Base-by-base conservation (phyloP, 2,329 filamentous ascomycete genomes). In the Pezicula radicicola region DNA sequence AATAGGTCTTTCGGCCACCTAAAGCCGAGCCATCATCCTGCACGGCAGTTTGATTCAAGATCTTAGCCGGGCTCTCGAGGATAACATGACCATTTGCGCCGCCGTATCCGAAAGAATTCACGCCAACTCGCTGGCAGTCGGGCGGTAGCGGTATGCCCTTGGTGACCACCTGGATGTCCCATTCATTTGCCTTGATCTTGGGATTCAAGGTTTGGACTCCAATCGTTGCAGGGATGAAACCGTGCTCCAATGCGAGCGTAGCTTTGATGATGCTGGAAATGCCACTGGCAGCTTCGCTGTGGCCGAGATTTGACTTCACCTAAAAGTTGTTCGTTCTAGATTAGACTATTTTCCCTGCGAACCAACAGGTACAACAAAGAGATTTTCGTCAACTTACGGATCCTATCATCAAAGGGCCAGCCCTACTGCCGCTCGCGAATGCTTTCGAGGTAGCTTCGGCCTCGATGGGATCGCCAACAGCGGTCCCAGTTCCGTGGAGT, bases 81-180 rank as follows among this genome's bases (percentile, higher is more conserved):
- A 76, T 67, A 3, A 66, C 65, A 55, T 76, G 74, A 3, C 70
- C 71, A 54, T 77, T 77, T n/a, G 73, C 71, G 15, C 74, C 74
- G 4, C 74, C 73, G 21, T 72, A 75, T 0, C 74, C 74, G 43
- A 76, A 59, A 3, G 30, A 50, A 37, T 61, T 51, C 13, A 61
- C 46, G n/a, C 46, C 51, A 18, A 12, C 41, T 19, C 10, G 15
- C 25, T 15, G 48, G 39, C 4, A 21, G n/a, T 12, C 27, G 40
- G 21, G 35, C 13, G 10, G 12, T 36, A 3, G 46, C 43, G 12
- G 39, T 39, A 19, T 25, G 28, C 46, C 18, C 15, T 35, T 48
- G 3, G 33, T 48, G 16, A 42, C 44, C 18, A 68, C 62, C 51
- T 64, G 60, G 28, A 64, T 60, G 45, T 69, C 65, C 28, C 63